Conservation (phyloP, 2,329 filamentous ascomycete genomes). For the Sporothrix humicola region DNA sequence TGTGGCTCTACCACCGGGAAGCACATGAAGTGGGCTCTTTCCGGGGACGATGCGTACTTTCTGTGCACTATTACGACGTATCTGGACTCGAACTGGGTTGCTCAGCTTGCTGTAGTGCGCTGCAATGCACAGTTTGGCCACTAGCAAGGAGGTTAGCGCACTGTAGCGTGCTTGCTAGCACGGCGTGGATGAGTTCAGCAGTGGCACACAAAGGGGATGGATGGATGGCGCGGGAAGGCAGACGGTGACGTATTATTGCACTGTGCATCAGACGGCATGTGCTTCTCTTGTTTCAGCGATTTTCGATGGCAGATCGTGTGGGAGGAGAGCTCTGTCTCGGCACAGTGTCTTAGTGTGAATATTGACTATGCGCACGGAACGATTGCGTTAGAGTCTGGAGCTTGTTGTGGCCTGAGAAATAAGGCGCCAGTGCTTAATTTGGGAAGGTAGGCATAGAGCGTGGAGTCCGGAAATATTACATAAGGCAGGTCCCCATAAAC, state of each 20-base stretch:
- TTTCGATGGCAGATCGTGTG: constrained; percentile 15
- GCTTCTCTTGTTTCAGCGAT: constrained; percentile 28
- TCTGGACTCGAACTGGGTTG: neutral
- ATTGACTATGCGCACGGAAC: neutral
- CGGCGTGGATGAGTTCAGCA: constrained; percentile 25
- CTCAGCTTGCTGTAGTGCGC: constrained; percentile 9
- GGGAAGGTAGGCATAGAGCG: neutral
- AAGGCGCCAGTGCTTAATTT: neutral
- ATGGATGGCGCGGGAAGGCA: neutral
- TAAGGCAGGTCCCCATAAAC: neutral
- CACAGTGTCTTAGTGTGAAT: neutral
- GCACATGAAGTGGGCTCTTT: constrained; percentile 15
- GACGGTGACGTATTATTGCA: constrained; percentile 28
- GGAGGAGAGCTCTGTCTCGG: neutral
- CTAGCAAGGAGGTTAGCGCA: constrained; percentile 22
- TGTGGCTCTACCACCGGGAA: neutral
- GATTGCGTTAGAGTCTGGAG: neutral
- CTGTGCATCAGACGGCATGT: constrained; percentile 19
- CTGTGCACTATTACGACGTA: neutral
- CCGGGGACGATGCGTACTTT: neutral
- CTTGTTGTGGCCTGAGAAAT: neutral
- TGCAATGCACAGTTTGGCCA: constrained; percentile 1
- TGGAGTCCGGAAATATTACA: neutral
- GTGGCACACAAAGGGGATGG: constrained; percentile 5
- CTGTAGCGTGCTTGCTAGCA: constrained; percentile 28